These are phyloP conservation scores for Diaporthe aspalathi DNA, from an alignment of 2,329 filamentous ascomycete genomes.

Conservation along the genomic window DNA sequence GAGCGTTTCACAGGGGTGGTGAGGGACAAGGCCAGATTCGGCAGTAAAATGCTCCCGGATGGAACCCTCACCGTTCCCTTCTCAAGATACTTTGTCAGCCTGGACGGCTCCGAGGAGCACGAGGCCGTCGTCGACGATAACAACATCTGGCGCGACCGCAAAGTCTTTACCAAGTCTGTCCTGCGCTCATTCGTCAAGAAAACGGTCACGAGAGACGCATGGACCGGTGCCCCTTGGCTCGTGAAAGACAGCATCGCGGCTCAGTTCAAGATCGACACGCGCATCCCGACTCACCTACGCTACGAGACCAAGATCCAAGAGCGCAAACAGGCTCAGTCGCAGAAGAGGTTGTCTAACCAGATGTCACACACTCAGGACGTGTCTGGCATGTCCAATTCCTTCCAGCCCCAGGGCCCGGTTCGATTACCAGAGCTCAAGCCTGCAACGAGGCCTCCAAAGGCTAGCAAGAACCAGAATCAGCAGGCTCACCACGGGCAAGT, in stretches of 20 bases:
- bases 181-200: conserved; percentile 95
- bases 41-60: conserved; percentile 70
- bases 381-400: conserved; percentile 51
- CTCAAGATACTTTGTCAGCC: conserved; percentile 83
- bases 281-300: conserved; percentile 83
- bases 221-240: conserved; percentile 96
- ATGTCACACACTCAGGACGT: conserved; percentile 54
- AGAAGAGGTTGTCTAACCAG: conserved; percentile 65
- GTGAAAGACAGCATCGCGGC: conserved; percentile 89
- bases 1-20: conserved; percentile 80
- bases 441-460: conserved; percentile 76
- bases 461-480: conserved; percentile 73
- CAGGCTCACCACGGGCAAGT: conserved; percentile 47
- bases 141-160: conserved; percentile 87
- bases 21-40: conserved; percentile 86
- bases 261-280: conserved; percentile 86
- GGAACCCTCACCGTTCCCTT: conserved; percentile 77
- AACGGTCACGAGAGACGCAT: conserved; percentile 89
- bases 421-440: conserved; percentile 80
- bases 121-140: conserved; percentile 84
- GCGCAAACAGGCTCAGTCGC: conserved; percentile 77
- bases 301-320: conserved; percentile 84
- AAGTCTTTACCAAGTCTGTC: conserved; percentile 94
- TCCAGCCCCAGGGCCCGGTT: conserved; percentile 58
- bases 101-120: conserved; percentile 74